A percentile compares a stretch with the other conserved stretches of the same genome.
These are phyloP conservation scores for Groenewaldozyma salmanticensis DNA, from an alignment of 805 yeast genomes.

Conservation along the genomic window DNA sequence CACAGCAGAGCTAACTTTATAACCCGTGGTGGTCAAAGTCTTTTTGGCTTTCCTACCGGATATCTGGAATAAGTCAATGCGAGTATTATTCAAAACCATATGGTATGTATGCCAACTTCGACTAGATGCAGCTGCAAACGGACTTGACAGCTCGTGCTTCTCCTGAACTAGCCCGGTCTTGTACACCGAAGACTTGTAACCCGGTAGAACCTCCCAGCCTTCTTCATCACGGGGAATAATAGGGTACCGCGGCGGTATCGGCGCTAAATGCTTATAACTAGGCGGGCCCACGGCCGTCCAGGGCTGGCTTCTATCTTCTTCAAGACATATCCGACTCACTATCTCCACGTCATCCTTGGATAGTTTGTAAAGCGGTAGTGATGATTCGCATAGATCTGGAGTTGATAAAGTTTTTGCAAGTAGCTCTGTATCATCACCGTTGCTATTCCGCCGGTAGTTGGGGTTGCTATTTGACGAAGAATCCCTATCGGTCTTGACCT, in stretches of 20 bases:
- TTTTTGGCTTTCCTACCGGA: slow-evolving; percentile 11
- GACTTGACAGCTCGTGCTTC: slow-evolving; percentile 69
- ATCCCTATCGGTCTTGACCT: not conserved
- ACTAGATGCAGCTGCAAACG: slow-evolving; percentile 57
- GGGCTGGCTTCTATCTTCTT: slow-evolving; percentile 6
- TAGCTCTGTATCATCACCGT: not conserved
- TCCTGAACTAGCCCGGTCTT: slow-evolving; percentile 48
- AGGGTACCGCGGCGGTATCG: slow-evolving; percentile 29
- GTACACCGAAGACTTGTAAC: slow-evolving; percentile 55
- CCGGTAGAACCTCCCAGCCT: slow-evolving; percentile 45
- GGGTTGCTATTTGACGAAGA: too few relatives aligned
- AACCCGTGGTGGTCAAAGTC: slow-evolving; percentile 5
- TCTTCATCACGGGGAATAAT: slow-evolving; percentile 24
- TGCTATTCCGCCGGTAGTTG: not conserved
- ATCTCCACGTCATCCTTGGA: slow-evolving; percentile 5
- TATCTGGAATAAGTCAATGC: slow-evolving; percentile 52
- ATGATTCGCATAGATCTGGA: slow-evolving; percentile 8
- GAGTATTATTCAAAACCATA: slow-evolving; percentile 79
- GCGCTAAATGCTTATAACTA: slow-evolving; percentile 27
- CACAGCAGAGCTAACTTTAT: slow-evolving; percentile 16
- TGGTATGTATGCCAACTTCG: slow-evolving; percentile 64
- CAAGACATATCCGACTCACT: slow-evolving; percentile 8
- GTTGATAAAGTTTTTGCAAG: slow-evolving; percentile 4
- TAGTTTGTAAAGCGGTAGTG: slow-evolving; percentile 1
- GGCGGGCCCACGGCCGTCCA: slow-evolving; percentile 25